Conservation (phyloP, 495 filamentous ascomycete genomes). For the Collariella sp. region DNA sequence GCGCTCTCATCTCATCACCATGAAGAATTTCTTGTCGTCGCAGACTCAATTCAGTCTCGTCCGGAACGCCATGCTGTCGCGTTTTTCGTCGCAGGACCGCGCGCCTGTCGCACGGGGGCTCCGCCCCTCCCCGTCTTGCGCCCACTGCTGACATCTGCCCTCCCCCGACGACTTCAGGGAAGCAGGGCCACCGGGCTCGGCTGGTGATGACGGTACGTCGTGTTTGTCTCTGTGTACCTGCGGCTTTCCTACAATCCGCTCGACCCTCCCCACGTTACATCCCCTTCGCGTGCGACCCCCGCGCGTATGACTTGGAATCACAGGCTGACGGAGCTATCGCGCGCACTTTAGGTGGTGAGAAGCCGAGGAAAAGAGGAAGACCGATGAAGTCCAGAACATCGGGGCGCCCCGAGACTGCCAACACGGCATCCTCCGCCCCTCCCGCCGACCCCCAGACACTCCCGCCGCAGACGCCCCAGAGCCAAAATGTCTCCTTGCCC, state of each 20-base stretch:
- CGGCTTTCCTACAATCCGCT: conserved; percentile 8
- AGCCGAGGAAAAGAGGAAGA: conserved; percentile 78
- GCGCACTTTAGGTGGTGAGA: conserved; percentile 40
- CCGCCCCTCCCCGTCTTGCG: not conserved
- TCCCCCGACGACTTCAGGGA: conserved; percentile 74
- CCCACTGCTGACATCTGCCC: conserved; percentile 19
- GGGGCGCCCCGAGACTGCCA: conserved; percentile 39
- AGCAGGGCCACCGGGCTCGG: conserved; percentile 47
- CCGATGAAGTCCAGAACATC: conserved; percentile 58
- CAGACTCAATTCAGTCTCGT: not conserved
- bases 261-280: conserved; percentile 23
- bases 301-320: conserved; percentile 18
- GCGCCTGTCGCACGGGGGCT: not conserved
- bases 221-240: conserved; percentile 32
- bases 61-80: not conserved
- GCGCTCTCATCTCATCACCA: not conserved
- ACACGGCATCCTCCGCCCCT: conserved; percentile 44
- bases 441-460: conserved; percentile 33
- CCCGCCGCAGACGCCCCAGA: conserved; percentile 69
- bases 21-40: not conserved
- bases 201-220: conserved; percentile 75
- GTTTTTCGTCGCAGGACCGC: not conserved
- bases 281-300: conserved; percentile 29
- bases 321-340: conserved; percentile 33
- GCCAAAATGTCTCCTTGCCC: conserved; percentile 58